Evolutionary conservation across 2,329 filamentous ascomycete genomes (phyloP), one percentile per base, ranked within the genome.

Genomic region (Xylaria sp.): DNA sequence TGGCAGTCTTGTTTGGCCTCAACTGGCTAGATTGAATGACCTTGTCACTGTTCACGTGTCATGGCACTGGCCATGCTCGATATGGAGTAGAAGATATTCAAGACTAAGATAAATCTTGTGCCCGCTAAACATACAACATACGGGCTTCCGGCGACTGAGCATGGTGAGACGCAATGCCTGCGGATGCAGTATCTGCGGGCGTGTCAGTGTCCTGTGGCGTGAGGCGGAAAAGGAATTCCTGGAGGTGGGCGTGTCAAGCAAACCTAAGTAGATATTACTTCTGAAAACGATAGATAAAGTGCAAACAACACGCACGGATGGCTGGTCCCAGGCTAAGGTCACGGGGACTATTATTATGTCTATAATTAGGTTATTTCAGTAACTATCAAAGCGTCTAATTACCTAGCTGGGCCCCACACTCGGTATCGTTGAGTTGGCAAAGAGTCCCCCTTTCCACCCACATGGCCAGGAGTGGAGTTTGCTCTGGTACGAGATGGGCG

Each of bases 381-480:
- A n/a, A 60, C 54, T 62, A 62, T 45, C 52, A 48, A 39, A n/a
- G 56, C 50, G 42, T 45, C 56, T 60, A 59, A 60, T 54, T 60
- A 60, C 54, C 57, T 60, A 56, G 29, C 39, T 56, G 44, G 41
- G 44, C 45, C 56, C 56, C 54, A 50, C 13, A 41, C 49, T 53
- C 50, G 50, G 34, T n/a, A n/a, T n/a, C n/a, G n/a, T n/a, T 46
- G 44, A 42, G 45, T 44, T 44, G 47, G 40, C 42, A 22, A 52
- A 54, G 37, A 38, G 43, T 57, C 20, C 49, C 51, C 39, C 47
- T 50, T 39, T 53, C 44, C 48, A 34, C 37, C 46, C 24, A 22
- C 29, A 51, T 22, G 44, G 29, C 47, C 40, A 51, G 50, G 40
- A 49, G 38, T 46, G 50, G 37, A 43, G 43, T 43, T 52, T 29